phyloP scores from a whole-genome alignment of 768 basidiomycete species.

The Ramaria rubella region DNA sequence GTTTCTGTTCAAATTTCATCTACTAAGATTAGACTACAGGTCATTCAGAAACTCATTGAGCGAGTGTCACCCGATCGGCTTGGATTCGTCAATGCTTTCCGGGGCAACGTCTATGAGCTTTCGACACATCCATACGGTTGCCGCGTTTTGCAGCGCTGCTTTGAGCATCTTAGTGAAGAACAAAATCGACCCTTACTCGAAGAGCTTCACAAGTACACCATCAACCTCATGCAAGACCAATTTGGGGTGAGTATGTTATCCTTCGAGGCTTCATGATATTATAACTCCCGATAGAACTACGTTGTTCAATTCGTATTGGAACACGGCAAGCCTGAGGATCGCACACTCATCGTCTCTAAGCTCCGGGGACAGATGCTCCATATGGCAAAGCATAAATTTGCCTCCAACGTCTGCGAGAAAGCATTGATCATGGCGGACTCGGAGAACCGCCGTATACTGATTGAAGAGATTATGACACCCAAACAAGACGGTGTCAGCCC shows the following conservation, averaged over 20 bases:
- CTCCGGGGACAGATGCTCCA: conserved; percentile 72
- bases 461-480: conserved; percentile 74
- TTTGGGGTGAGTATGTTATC: conserved; percentile 60
- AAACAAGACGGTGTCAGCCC: conserved; percentile 60
- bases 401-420: conserved; percentile 94
- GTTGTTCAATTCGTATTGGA: conserved; percentile 92
- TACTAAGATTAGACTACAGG: conserved; percentile 34
- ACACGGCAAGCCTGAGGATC: conserved; percentile 66
- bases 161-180: conserved; percentile 72
- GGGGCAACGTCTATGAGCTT: conserved; percentile 71
- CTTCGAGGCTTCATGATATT: conserved; percentile 12
- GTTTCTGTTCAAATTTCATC: conserved; percentile 5
- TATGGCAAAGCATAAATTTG: conserved; percentile 86
- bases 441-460: conserved; percentile 58
- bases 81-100: conserved; percentile 67
- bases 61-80: conserved; percentile 71
- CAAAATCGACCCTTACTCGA: conserved; percentile 69
- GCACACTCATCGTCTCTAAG: conserved; percentile 53
- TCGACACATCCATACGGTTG: conserved; percentile 91
- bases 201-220: conserved; percentile 68
- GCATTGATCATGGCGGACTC: conserved; percentile 62
- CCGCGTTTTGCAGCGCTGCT: conserved; percentile 87
- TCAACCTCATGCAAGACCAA: conserved; percentile 79
- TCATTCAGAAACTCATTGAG: conserved; percentile 85
- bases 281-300: conserved; percentile 60